These are phyloP conservation scores for Trichoderma sp. DNA, from an alignment of 2,329 filamentous ascomycete genomes.

Conservation along the genomic window DNA sequence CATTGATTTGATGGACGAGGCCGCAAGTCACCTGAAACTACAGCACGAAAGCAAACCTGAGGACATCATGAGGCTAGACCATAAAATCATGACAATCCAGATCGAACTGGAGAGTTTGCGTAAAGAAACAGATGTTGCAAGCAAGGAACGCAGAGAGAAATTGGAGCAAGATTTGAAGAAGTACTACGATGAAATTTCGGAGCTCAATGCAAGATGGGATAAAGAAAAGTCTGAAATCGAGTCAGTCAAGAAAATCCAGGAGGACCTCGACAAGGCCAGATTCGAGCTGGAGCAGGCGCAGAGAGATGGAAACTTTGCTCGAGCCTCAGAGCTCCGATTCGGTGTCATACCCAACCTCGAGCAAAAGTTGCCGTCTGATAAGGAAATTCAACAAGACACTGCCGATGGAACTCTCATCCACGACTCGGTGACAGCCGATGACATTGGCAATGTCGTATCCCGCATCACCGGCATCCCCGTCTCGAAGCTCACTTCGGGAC, in stretches of 20 bases:
- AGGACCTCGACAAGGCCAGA: constrained; percentile 81
- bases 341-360: constrained; percentile 82
- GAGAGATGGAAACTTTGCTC: constrained; percentile 82
- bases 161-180: constrained; percentile 74
- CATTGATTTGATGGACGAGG: constrained; percentile 95
- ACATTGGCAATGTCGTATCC: constrained; percentile 90
- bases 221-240: constrained; percentile 85
- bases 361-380: constrained; percentile 75
- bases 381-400: constrained; percentile 44
- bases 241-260: constrained; percentile 81
- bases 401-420: constrained; percentile 69
- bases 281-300: constrained; percentile 87
- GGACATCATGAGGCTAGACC: constrained; percentile 86
- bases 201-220: constrained; percentile 82
- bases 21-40: constrained; percentile 82
- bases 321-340: constrained; percentile 89
- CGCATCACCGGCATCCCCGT: constrained; percentile 91
- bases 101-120: constrained; percentile 93
- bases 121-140: constrained; percentile 90
- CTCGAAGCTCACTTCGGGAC: constrained; percentile 86
- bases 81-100: constrained; percentile 95
- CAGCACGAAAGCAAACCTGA: constrained; percentile 98
- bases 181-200: constrained; percentile 74
- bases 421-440: constrained; percentile 91
- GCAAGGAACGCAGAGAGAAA: constrained; percentile 83